Conservation (phyloP, 2,329 filamentous ascomycete genomes). For the Leptoxyphium fumago region DNA sequence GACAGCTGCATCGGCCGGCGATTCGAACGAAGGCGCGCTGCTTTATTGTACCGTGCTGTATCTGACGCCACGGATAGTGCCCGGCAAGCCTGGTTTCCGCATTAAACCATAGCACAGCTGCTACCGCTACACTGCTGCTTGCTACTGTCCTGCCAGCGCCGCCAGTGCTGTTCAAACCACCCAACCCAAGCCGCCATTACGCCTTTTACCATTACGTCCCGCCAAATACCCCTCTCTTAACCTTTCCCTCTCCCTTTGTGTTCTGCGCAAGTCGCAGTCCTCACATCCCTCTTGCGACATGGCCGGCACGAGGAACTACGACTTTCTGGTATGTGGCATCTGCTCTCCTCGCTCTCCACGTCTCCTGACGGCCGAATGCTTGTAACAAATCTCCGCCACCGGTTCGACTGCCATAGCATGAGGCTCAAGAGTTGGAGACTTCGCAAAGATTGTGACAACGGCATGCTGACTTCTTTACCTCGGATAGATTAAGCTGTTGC, state of each 20-base stretch:
- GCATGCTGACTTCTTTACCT: background rate
- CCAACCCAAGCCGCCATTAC: no score
- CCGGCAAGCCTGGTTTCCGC: background rate
- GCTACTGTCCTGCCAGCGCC: no score
- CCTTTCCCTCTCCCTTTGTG: no score
- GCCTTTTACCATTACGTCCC: no score
- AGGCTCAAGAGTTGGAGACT: background rate
- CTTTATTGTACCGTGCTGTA: no score
- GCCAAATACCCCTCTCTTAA: no score
- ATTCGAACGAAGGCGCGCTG: no score
- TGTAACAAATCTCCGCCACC: background rate
- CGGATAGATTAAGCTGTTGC: constrained; percentile 78
- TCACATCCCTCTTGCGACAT: constrained; percentile 33
- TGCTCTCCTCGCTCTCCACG: background rate
- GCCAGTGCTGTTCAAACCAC: no score
- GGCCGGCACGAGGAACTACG: constrained; percentile 97
- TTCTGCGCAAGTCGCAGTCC: background rate
- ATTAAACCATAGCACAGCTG: background rate
- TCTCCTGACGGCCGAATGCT: no score
- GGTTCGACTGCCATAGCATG: background rate
- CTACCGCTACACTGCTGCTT: background rate
- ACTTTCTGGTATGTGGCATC: constrained; percentile 66
- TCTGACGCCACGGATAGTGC: background rate
- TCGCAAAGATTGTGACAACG: background rate
- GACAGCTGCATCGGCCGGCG: no score